Percentiles rank a stretch among this genome's conserved stretches.
Evolutionary conservation across 2,329 filamentous ascomycete species (phyloP).

Genomic region (Paraphaeosphaeria minitans): DNA sequence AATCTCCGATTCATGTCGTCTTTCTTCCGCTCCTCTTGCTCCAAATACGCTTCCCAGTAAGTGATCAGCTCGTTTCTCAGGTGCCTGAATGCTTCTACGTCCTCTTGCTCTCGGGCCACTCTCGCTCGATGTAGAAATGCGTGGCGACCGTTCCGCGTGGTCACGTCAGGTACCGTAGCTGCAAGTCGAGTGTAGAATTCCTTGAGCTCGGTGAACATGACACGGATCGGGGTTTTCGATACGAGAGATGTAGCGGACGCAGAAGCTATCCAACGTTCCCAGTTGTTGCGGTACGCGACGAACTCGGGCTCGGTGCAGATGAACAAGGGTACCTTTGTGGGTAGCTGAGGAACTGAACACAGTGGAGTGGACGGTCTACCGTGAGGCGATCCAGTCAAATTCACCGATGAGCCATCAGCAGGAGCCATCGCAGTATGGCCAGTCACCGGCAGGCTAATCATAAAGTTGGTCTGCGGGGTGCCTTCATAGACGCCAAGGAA

Average conservation of each 20-base stretch:
- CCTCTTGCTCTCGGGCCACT: slow-evolving; percentile 41
- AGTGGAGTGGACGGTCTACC: slow-evolving; percentile 14
- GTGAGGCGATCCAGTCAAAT: neutral
- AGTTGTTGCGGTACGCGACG: slow-evolving; percentile 27
- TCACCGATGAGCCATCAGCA: neutral
- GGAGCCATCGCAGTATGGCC: neutral
- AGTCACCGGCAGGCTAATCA: slow-evolving; percentile 20
- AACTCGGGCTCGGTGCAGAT: slow-evolving; percentile 24
- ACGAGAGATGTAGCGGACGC: slow-evolving; percentile 14
- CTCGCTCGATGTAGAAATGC: slow-evolving; percentile 41
- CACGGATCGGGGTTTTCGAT: slow-evolving; percentile 29
- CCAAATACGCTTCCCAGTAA: slow-evolving; percentile 36
- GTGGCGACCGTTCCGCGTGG: slow-evolving; percentile 16
- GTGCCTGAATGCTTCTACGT: slow-evolving; percentile 34
- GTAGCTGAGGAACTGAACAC: slow-evolving; percentile 34
- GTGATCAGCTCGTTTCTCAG: slow-evolving; percentile 36
- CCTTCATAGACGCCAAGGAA: slow-evolving; percentile 33
- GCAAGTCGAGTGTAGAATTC: slow-evolving; percentile 35
- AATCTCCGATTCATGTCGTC: slow-evolving; percentile 26
- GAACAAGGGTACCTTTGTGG: slow-evolving; percentile 20
- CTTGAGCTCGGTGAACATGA: slow-evolving; percentile 43
- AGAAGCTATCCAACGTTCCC: slow-evolving; percentile 25
- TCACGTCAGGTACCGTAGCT: slow-evolving; percentile 22
- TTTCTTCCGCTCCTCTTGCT: slow-evolving; percentile 30
- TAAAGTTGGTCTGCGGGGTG: slow-evolving; percentile 20